Evolutionary conservation across 2,329 filamentous ascomycete genomes (phyloP).

Genomic region (Colletotrichum sp.): DNA sequence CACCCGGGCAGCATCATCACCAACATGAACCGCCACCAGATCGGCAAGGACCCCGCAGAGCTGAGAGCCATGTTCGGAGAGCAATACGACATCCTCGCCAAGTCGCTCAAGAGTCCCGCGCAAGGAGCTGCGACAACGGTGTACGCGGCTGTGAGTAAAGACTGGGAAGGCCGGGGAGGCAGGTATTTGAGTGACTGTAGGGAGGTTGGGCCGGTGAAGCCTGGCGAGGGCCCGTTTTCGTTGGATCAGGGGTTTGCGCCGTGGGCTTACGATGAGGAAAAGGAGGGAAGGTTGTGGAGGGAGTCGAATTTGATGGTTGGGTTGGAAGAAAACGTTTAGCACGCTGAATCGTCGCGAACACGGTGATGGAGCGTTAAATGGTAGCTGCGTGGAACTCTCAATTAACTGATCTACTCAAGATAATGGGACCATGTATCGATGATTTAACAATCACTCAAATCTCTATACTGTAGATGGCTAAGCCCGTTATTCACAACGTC

Average conservation of each 20-base stretch:
- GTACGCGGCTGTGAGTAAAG: slow-evolving; percentile 44
- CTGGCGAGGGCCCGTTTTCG: background rate
- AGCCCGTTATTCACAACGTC: no score
- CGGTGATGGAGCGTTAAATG: no score
- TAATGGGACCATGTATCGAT: no score
- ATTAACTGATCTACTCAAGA: no score
- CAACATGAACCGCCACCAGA: background rate
- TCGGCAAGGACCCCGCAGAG: background rate
- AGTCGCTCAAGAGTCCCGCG: slow-evolving; percentile 22
- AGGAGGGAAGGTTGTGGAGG: background rate
- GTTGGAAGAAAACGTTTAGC: no score
- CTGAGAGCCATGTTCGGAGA: background rate
- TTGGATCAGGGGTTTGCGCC: slow-evolving; percentile 21
- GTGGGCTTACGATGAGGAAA: slow-evolving; percentile 20
- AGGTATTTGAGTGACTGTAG: slow-evolving; percentile 47
- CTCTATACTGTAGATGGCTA: no score
- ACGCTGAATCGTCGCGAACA: no score
- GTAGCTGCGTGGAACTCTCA: no score
- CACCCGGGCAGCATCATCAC: slow-evolving; percentile 11
- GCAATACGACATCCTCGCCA: background rate
- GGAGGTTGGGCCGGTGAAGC: background rate
- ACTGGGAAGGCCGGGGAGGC: slow-evolving; percentile 49
- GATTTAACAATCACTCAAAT: no score
- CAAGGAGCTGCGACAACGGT: slow-evolving; percentile 55
- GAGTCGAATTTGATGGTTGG: background rate